Base-by-base conservation (phyloP, 352 stramenopile species). In the Pythium graminicola region DNA sequence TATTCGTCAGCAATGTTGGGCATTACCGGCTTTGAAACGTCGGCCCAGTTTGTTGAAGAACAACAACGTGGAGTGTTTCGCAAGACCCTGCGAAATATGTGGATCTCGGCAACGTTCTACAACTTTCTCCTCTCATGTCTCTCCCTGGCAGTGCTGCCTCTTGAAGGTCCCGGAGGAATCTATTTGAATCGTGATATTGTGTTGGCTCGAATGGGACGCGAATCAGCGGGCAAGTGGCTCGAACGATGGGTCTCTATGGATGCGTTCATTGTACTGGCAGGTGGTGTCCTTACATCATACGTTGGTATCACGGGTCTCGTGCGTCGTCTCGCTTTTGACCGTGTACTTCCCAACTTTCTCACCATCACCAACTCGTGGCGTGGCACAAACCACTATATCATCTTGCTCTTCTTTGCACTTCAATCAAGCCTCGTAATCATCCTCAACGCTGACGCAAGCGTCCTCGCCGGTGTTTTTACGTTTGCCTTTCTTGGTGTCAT, bases 1-100 rank as follows among this genome's bases (percentile, higher is more conserved):
- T 92, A 85, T 39, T 95, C 81, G 4, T 89, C 81, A 5, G 91
- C 91, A n/a, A 97, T 98, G 86, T 83, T 98, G 13, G 93, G 93
- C 42, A 95, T 97, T 61, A 96, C 84, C 16, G 93, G 93, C 19
- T 98, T 98, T 50, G 93, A 98, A 66, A 95, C 85, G 4, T 96
- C 84, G 39, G 95, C 88, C 20, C 90, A 98, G 68, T 97, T 97
- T 70, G 88, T 98, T 14, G 85, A 98, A 66, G 89, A 97, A 57
- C 89, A 97, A 58, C 86, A 77, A 16, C 72, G 91, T n/a, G 90
- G 91, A 14, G 91, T 97, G 14, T 98, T 97, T 66, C 81, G 83
- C 9, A 96, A 96, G 69, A 97, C 90, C 17, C 69, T 98, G 31
- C 60, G 89, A 72, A 96, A 96, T 57, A 97, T 97, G 90, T 97